Evolutionary conservation across 2,329 filamentous ascomycete species (phyloP).

Genomic region (Dactylellina haptotyla): DNA sequence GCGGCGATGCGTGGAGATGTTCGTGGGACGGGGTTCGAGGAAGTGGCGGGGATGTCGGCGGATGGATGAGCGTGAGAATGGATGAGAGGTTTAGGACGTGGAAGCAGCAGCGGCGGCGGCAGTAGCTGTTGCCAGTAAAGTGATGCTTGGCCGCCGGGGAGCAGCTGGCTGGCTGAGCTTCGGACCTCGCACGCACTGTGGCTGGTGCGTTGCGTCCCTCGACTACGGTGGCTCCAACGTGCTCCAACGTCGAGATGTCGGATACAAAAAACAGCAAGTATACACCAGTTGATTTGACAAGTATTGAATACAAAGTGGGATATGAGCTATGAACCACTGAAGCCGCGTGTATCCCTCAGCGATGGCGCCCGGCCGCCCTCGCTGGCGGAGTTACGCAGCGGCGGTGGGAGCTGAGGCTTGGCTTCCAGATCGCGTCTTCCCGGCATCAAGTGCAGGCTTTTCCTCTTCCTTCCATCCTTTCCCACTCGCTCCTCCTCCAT

Average conservation of each 20-base stretch:
- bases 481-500: too few species aligned
- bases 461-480: conserved; percentile 25
- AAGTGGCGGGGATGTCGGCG: background rate
- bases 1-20: conserved; percentile 49
- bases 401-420: background rate
- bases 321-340: too few species aligned
- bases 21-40: background rate
- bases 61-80: conserved; percentile 5
- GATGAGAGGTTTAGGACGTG: conserved; percentile 8
- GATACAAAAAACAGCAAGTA: too few species aligned
- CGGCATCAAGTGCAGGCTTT: conserved; percentile 33
- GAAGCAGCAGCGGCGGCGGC: background rate
- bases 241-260: too few species aligned
- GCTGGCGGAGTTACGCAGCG: background rate
- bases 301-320: too few species aligned
- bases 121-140: background rate
- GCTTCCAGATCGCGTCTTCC: conserved; percentile 45
- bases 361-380: too few species aligned
- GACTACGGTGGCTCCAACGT: too few species aligned
- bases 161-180: background rate
- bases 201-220: background rate
- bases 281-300: too few species aligned
- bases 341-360: too few species aligned
- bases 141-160: background rate
- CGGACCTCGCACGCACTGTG: background rate